Percentiles rank a stretch among this genome's conserved stretches.
These are phyloP conservation scores for Exserohilum rostratum DNA, from an alignment of 2,329 filamentous ascomycete genomes.

Conservation along the genomic window DNA sequence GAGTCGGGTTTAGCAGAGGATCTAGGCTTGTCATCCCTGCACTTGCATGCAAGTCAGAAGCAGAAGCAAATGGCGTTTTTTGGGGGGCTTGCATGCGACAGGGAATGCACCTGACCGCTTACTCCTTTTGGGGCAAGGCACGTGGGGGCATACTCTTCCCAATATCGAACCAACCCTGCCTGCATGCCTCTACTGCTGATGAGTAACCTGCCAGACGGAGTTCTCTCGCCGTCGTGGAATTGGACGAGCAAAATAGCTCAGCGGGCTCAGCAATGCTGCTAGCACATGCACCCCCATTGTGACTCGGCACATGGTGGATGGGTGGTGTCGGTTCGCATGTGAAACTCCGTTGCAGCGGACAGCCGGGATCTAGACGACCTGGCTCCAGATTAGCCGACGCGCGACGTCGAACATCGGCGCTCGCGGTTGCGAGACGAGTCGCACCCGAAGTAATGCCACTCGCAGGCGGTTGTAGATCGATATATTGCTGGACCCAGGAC, in stretches of 20 bases:
- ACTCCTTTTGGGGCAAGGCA: conserved; percentile 25
- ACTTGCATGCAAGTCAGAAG: conserved; percentile 35
- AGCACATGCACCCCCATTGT: not conserved
- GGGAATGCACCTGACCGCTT: conserved; percentile 22
- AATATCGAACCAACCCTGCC: conserved; percentile 14
- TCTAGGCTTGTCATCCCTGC: conserved; percentile 33
- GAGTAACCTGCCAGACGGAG: not conserved
- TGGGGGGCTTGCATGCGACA: conserved; percentile 26
- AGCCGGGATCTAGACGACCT: conserved; percentile 21
- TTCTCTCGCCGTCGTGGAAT: not conserved
- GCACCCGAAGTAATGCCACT: conserved; percentile 14
- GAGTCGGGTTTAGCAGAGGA: conserved; percentile 21
- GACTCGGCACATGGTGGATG: not conserved
- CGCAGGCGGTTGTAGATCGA: conserved; percentile 7
- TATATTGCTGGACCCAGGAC: conserved; percentile 8
- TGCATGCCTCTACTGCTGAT: conserved; percentile 7
- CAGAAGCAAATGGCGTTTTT: conserved; percentile 32
- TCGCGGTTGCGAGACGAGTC: conserved; percentile 14
- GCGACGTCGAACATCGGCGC: conserved; percentile 19
- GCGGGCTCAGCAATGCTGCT: not conserved
- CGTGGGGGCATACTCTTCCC: conserved; percentile 22
- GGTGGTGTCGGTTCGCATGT: conserved; percentile 17
- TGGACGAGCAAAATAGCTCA: not conserved
- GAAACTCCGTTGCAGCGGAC: conserved; percentile 14
- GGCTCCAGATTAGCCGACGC: conserved; percentile 18